phyloP scores from a whole-genome alignment of 768 basidiomycete species.

The Lactarius quietus region DNA sequence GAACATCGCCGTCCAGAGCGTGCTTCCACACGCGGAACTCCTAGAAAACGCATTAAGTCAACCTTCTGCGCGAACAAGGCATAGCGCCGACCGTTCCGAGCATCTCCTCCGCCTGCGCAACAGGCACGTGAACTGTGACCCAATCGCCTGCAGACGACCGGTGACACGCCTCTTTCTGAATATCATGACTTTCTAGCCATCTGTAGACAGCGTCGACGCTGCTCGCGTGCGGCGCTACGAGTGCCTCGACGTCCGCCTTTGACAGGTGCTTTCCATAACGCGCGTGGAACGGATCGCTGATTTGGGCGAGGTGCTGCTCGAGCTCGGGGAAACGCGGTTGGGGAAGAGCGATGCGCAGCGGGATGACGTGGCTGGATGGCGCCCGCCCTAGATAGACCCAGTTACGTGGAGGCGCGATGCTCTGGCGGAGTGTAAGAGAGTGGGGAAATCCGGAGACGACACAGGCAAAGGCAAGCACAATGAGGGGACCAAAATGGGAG shows the following conservation, averaged over 20 bases:
- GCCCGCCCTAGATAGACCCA: constrained; percentile 47
- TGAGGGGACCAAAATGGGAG: not conserved
- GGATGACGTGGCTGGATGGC: constrained; percentile 43
- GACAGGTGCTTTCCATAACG: constrained; percentile 40
- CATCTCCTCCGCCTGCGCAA: constrained; percentile 56
- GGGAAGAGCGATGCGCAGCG: constrained; percentile 40
- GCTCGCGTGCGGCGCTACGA: constrained; percentile 52
- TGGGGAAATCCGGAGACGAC: not conserved
- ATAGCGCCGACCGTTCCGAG: constrained; percentile 45
- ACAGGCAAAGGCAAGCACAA: not conserved
- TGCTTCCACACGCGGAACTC: constrained; percentile 58
- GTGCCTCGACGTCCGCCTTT: constrained; percentile 54
- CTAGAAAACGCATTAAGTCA: constrained; percentile 31
- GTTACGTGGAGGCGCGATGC: constrained; percentile 42
- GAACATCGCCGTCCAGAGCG: constrained; percentile 43
- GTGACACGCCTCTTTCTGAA: constrained; percentile 44
- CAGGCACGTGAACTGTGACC: constrained; percentile 51
- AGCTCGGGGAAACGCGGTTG: constrained; percentile 28
- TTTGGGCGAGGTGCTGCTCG: constrained; percentile 29
- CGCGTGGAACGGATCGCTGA: constrained; percentile 28
- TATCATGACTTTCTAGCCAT: constrained; percentile 53
- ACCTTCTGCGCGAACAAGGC: not conserved
- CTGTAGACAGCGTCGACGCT: constrained; percentile 47
- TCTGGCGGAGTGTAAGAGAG: constrained; percentile 43
- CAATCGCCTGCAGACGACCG: constrained; percentile 62